phyloP scores from a whole-genome alignment of 2,329 filamentous ascomycete genomes.

The Exophiala alcalophila region DNA sequence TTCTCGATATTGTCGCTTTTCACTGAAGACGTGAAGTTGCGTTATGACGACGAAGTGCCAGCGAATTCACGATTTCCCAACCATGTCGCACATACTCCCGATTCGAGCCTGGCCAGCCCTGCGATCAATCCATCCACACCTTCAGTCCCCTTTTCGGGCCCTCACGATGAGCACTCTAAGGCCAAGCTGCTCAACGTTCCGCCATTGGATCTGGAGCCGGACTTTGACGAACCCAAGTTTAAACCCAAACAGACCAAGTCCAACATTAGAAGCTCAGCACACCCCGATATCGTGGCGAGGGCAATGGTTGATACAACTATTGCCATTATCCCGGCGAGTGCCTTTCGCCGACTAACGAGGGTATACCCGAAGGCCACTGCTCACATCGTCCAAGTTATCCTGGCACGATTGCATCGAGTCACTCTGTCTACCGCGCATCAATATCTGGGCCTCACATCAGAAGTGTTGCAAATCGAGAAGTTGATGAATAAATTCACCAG shows the following conservation, averaged over 20 bases:
- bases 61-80: constrained; percentile 35
- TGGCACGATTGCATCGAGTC: constrained; percentile 90
- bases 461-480: constrained; percentile 88
- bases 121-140: constrained; percentile 33
- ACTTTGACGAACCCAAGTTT: constrained; percentile 34
- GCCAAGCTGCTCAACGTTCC: constrained; percentile 62
- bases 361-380: constrained; percentile 95
- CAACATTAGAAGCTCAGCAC: constrained; percentile 60
- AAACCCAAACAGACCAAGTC: constrained; percentile 27
- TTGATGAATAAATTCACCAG: constrained; percentile 91
- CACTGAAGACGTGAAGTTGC: constrained; percentile 86
- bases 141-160: constrained; percentile 4
- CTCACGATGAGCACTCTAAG: constrained; percentile 13
- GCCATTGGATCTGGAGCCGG: constrained; percentile 67
- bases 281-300: constrained; percentile 95
- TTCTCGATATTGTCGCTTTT: constrained; percentile 97
- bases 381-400: constrained; percentile 95
- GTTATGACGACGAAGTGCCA: constrained; percentile 53
- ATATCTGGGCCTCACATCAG: constrained; percentile 86
- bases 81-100: constrained; percentile 35
- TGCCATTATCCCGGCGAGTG: constrained; percentile 94
- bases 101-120: constrained; percentile 42
- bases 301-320: constrained; percentile 97
- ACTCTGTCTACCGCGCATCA: constrained; percentile 92
- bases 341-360: constrained; percentile 85